Evolutionary conservation across 2,329 filamentous ascomycete genomes (phyloP).

Genomic region (Dendrostoma leiphaemia): DNA sequence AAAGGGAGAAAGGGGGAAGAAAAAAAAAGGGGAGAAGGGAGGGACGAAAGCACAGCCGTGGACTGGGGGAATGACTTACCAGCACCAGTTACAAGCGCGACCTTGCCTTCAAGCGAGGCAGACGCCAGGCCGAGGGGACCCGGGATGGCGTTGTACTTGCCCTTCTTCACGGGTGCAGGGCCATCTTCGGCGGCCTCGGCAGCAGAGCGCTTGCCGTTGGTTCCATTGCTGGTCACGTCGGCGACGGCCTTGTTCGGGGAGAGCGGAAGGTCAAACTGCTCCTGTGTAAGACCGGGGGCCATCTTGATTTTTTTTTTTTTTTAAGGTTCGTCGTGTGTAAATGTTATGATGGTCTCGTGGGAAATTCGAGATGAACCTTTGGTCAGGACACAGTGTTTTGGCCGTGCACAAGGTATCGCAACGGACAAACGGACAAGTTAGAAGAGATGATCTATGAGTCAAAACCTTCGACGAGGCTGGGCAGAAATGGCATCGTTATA

Average conservation of each 20-base stretch:
- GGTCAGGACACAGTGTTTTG: no score
- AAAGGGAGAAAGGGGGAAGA: neutral
- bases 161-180: slow-evolving; percentile 20
- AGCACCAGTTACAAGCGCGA: slow-evolving; percentile 37
- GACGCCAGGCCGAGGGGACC: slow-evolving; percentile 37
- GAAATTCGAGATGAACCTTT: no score
- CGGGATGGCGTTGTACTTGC: slow-evolving; percentile 36
- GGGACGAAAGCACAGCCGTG: neutral
- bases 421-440: no score
- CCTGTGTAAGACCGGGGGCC: slow-evolving; percentile 12
- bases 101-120: slow-evolving; percentile 37
- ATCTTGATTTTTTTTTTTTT: no score
- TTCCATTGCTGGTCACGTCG: neutral
- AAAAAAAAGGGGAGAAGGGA: neutral
- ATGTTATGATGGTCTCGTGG: no score
- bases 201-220: slow-evolving; percentile 11
- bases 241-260: neutral
- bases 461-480: no score
- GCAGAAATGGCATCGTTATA: slow-evolving; percentile 6
- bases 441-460: no score
- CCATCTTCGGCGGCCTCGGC: slow-evolving; percentile 18
- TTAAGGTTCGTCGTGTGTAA: no score
- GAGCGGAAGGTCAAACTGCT: slow-evolving; percentile 3
- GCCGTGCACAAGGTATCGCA: no score
- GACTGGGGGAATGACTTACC: no score